Evolutionary conservation across 345 rosid genomes (phyloP).

Genomic region (Kandelia obovata): DNA sequence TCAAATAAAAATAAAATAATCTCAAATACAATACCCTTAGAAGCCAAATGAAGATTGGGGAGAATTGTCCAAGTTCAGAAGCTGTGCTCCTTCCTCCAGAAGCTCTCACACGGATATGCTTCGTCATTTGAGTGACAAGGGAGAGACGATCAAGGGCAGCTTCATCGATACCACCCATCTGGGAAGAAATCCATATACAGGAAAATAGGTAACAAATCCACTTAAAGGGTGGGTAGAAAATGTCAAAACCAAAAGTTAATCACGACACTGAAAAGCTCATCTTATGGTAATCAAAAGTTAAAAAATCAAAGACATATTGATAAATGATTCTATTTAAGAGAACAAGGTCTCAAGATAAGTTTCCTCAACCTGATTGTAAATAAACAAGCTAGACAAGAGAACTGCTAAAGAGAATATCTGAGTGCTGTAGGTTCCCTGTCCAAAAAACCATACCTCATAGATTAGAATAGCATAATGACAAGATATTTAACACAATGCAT

Average conservation of each 20-base stretch:
- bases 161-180: slow-evolving; percentile 99
- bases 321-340: not conserved
- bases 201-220: not conserved
- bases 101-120: slow-evolving; percentile 93
- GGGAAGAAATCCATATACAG: slow-evolving; percentile 9
- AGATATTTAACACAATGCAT: not conserved
- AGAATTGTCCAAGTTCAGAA: slow-evolving; percentile 87
- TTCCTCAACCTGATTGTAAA: slow-evolving; percentile 79
- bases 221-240: too few species aligned
- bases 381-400: slow-evolving; percentile 92
- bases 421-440: slow-evolving; percentile 96
- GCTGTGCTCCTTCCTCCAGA: slow-evolving; percentile 70
- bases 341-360: slow-evolving; percentile 1
- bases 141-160: slow-evolving; percentile 97
- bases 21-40: slow-evolving; percentile 57
- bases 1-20: not conserved
- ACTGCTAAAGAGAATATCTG: slow-evolving; percentile 97
- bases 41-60: slow-evolving; percentile 99
- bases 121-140: slow-evolving; percentile 96
- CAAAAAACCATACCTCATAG: slow-evolving; percentile 4
- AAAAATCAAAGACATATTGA: not conserved
- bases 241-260: slow-evolving; percentile 1
- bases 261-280: not conserved
- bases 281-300: not conserved
- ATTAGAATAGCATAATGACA: not conserved